These are phyloP conservation scores for Diplosphaera chodatii DNA, from an alignment of 139 green algal genomes.

Conservation along the genomic window DNA sequence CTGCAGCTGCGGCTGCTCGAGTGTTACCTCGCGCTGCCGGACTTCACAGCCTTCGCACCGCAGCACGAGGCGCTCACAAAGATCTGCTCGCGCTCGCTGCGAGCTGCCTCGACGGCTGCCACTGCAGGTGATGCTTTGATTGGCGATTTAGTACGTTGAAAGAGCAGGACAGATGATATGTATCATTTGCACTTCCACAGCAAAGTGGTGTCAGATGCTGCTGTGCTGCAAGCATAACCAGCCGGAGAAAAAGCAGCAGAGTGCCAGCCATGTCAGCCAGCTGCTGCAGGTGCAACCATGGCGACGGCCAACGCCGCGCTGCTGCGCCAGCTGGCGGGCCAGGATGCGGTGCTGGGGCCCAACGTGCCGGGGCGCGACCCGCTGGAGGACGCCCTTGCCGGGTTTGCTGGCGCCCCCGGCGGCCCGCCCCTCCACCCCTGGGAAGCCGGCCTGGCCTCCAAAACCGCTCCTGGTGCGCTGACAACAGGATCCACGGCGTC, in stretches of 20 bases:
- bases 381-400: slow-evolving; percentile 54
- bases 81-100: slow-evolving; percentile 50
- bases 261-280: too few relatives aligned
- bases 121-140: neutral
- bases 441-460: slow-evolving; percentile 37
- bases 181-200: too few relatives aligned
- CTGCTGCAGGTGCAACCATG: slow-evolving; percentile 28
- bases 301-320: too few relatives aligned
- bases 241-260: too few relatives aligned
- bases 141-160: too few relatives aligned
- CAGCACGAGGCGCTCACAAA: slow-evolving; percentile 48
- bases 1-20: slow-evolving; percentile 68
- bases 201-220: too few relatives aligned
- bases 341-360: slow-evolving; percentile 62
- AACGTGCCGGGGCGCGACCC: slow-evolving; percentile 48
- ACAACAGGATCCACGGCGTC: too few relatives aligned
- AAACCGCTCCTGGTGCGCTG: neutral
- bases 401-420: slow-evolving; percentile 51
- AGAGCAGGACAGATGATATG: too few relatives aligned
- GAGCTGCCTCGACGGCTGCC: slow-evolving; percentile 1
- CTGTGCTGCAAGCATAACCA: too few relatives aligned
- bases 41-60: slow-evolving; percentile 16
- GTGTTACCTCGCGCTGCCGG: slow-evolving; percentile 49
- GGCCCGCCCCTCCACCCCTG: slow-evolving; percentile 48
- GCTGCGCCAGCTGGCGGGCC: slow-evolving; percentile 37